phyloP scores from a whole-genome alignment of 2,329 filamentous ascomycete genomes.

The Fonsecaea monophora region DNA sequence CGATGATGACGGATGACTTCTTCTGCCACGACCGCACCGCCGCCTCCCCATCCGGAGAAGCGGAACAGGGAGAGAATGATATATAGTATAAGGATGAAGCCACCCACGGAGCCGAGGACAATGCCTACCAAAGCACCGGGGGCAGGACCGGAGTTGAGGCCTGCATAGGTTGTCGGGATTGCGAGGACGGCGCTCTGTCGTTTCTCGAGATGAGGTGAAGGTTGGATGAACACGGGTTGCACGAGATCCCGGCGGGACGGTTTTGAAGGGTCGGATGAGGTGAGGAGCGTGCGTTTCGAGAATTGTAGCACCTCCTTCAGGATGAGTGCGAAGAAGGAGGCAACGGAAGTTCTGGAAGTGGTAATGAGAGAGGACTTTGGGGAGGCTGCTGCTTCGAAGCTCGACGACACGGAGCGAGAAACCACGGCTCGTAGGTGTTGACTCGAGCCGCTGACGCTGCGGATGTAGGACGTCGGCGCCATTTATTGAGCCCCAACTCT shows the following conservation, averaged over 20 bases:
- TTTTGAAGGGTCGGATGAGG: conserved; percentile 1
- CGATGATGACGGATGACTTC: conserved; percentile 33
- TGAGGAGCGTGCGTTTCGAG: conserved; percentile 23
- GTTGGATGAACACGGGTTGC: conserved; percentile 23
- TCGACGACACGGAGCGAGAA: conserved; percentile 28
- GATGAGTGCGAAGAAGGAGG: conserved; percentile 38
- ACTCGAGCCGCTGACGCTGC: conserved; percentile 20
- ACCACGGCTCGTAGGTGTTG: conserved; percentile 22
- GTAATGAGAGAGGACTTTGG: conserved; percentile 9
- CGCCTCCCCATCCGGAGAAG: conserved; percentile 13
- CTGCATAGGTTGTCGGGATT: conserved; percentile 68
- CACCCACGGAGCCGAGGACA: conserved; percentile 56
- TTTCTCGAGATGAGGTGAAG: conserved; percentile 29
- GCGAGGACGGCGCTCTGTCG: conserved; percentile 47
- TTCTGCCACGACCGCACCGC: conserved; percentile 30
- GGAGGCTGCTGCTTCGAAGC: conserved; percentile 11
- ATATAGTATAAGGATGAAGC: conserved; percentile 61
- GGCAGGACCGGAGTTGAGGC: conserved; percentile 58
- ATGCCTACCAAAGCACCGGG: conserved; percentile 56
- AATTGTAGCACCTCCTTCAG: conserved; percentile 28
- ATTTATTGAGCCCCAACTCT: conserved; percentile 18
- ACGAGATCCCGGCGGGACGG: conserved; percentile 13
- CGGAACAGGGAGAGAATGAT: conserved; percentile 46
- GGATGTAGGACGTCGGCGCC: conserved; percentile 29
- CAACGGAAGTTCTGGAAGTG: conserved; percentile 28